A percentile compares a stretch with the other conserved stretches of the same genome.
Conservation (phyloP, 106 monocot species). For the Xerophyta viscosa region DNA sequence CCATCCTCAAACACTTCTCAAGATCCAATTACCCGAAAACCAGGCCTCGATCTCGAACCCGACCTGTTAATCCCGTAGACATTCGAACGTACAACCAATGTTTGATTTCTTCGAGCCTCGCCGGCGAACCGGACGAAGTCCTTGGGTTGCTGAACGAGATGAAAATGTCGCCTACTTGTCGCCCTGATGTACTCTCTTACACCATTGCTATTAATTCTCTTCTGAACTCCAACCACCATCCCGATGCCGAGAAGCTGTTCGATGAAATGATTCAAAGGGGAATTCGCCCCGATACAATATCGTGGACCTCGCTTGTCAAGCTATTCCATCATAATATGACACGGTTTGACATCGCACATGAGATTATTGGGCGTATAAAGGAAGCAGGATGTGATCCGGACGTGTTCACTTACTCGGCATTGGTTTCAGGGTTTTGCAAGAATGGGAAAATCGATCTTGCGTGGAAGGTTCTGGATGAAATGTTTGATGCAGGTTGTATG, state of each 20-base stretch:
- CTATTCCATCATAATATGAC: not conserved
- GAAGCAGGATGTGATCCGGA: not conserved
- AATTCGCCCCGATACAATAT: not conserved
- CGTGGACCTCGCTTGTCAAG: not conserved
- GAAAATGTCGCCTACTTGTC: conserved; percentile 5
- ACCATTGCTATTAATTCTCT: not conserved
- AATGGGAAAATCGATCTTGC: not conserved
- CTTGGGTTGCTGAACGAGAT: conserved; percentile 34
- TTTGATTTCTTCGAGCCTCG: no score
- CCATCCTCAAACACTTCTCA: no score
- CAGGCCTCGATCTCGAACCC: no score
- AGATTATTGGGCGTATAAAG: not conserved
- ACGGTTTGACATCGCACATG: not conserved
- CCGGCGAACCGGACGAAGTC: conserved; percentile 21
- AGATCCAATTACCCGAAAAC: no score
- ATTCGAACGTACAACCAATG: no score
- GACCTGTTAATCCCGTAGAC: no score
- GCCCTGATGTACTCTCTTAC: not conserved
- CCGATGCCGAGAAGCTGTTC: not conserved
- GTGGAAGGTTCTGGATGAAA: not conserved
- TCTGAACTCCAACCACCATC: not conserved
- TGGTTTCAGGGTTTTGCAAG: not conserved
- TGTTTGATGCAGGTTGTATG: not conserved
- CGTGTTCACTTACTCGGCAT: not conserved
- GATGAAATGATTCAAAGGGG: not conserved